These are phyloP conservation scores for Cochlearia excelsa DNA, from an alignment of 345 rosid species.

Conservation along the genomic window DNA sequence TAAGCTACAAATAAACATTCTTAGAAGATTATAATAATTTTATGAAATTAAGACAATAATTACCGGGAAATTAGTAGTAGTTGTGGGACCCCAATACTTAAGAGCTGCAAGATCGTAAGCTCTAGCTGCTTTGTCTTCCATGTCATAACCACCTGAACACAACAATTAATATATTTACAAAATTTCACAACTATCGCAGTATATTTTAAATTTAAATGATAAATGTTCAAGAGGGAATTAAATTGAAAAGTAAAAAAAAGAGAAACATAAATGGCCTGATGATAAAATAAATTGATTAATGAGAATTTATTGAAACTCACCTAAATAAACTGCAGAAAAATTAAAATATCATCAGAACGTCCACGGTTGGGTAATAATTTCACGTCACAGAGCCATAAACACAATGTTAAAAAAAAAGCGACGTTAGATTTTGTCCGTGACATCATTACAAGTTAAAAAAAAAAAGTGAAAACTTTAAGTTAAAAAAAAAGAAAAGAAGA, in stretches of 20 bases:
- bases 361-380: conserved; percentile 56
- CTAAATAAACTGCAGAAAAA: conserved; percentile 69
- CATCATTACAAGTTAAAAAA: neutral
- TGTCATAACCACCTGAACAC: conserved; percentile 84
- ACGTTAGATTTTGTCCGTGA: conserved; percentile 27
- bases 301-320: conserved; percentile 46
- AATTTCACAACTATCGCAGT: neutral
- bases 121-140: conserved; percentile 90
- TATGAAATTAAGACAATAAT: neutral
- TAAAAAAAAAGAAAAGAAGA: neutral
- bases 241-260: neutral
- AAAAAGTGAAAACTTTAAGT: neutral
- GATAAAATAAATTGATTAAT: conserved; percentile 5
- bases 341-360: conserved; percentile 38
- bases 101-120: conserved; percentile 98
- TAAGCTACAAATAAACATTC: neutral
- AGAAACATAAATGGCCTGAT: neutral
- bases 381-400: conserved; percentile 44
- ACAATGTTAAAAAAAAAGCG: conserved; percentile 27
- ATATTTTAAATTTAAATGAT: neutral
- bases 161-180: neutral
- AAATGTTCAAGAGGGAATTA: conserved; percentile 13
- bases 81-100: conserved; percentile 95
- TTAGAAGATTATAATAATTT: neutral
- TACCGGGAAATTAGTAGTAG: conserved; percentile 89